phyloP scores from a whole-genome alignment of 306 rosid genomes.

The Medicago truncatula region MtrunA17r5.0-ANR NC_053044.1:37734001-37734500 shows the following conservation, averaged over 20 bases:
- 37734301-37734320: slow-evolving; percentile 95
- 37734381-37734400: slow-evolving; percentile 11
- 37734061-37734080: slow-evolving; percentile 95
- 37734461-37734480: slow-evolving; percentile 23
- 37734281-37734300: slow-evolving; percentile 99
- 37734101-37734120: slow-evolving; percentile 75
- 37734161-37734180: slow-evolving; percentile 32
- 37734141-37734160: slow-evolving; percentile 87
- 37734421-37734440: slow-evolving; percentile 27
- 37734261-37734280: slow-evolving; percentile 93
- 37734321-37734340: slow-evolving; percentile 75
- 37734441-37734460: slow-evolving; percentile 5
- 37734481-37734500: slow-evolving; percentile 2
- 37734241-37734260: slow-evolving; percentile 94
- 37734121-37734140: slow-evolving; percentile 89
- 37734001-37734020: slow-evolving; percentile 48
- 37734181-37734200: neutral
- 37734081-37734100: slow-evolving; percentile 84
- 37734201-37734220: slow-evolving; percentile 25
- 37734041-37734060: slow-evolving; percentile 65
- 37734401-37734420: slow-evolving; percentile 3
- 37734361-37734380: slow-evolving; percentile 9
- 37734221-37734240: slow-evolving; percentile 65
- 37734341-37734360: slow-evolving; percentile 21
- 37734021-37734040: slow-evolving; percentile 37